Conservation (phyloP, 345 rosid species). For the Atalantia buxifolia region DNA sequence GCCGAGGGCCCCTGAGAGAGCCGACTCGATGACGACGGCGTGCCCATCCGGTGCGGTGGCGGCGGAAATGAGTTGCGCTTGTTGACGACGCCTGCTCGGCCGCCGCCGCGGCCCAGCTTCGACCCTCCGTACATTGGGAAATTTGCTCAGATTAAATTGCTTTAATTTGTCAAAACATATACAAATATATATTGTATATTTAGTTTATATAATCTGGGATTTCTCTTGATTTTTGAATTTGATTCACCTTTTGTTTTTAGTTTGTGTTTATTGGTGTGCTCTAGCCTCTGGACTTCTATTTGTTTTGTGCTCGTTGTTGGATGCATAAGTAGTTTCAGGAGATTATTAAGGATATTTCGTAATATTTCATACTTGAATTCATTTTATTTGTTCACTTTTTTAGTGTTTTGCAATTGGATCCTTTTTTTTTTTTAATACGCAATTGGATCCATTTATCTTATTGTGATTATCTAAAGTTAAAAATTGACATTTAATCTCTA, state of each 20-base stretch:
- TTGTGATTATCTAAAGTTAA: too few relatives aligned
- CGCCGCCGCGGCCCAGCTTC: slow-evolving; percentile 51
- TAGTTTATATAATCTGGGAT: background rate
- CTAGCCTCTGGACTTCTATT: background rate
- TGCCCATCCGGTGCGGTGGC: slow-evolving; percentile 24
- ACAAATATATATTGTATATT: background rate
- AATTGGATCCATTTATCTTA: too few relatives aligned
- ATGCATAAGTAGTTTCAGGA: background rate
- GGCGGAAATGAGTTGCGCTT: slow-evolving; percentile 48
- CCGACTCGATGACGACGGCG: slow-evolving; percentile 27
- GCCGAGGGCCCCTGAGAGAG: slow-evolving; percentile 24
- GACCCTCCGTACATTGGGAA: slow-evolving; percentile 41
- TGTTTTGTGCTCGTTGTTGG: background rate
- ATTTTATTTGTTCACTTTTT: background rate
- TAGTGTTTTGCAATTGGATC: too few relatives aligned
- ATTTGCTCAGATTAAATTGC: background rate
- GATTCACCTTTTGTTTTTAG: background rate
- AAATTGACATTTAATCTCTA: too few relatives aligned
- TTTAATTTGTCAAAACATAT: background rate
- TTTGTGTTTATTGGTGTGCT: background rate
- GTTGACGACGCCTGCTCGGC: slow-evolving; percentile 26
- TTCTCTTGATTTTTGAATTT: background rate
- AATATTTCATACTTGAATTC: background rate
- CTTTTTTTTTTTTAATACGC: too few relatives aligned
- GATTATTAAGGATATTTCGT: background rate